Base-by-base conservation (phyloP, 345 rosid genomes). In the Tarenaya hassleriana region DNA sequence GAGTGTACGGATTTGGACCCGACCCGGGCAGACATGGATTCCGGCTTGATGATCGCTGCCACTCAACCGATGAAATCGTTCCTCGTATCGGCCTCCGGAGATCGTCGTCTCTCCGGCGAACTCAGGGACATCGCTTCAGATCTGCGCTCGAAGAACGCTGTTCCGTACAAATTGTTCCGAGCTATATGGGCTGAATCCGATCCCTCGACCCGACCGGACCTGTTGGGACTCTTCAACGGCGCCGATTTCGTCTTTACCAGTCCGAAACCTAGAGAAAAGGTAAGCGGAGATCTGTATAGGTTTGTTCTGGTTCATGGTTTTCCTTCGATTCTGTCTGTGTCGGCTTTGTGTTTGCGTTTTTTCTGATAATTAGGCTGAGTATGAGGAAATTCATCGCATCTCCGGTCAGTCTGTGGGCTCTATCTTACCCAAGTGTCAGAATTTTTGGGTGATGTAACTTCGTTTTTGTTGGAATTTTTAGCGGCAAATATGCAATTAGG, bases 221-320 rank as follows among this genome's bases (percentile, higher is more conserved):
- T 84, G 59, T 47, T 47, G 46, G 47, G 37, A 32, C 71, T 91
- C 31, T 76, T 82, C 70, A 70, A 77, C 7, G 81, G 82, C 24
- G 68, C 91, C 10, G 56, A 52, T 34, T 80, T 84, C 66, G 55
- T 87, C 53, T 75, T 91, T 58, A 39, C 56, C 47, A 71, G 87
- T 56, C 89, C 96, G 27, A 80, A 71, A 52, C 96, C 89, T 0
- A 70, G 98, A 58, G 85, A 75, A 62, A 91, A 86, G 92, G 98
- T 86, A 44, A 40, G 7, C 15, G 7, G 32, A 46, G 4, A 32
- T 7, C 34, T 21, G 24, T 40, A 40, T 34, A 37, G 5, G 29
- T 2, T 24, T 24, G 29, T 24, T 24, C 2, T 24, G 29, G 29
- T 24, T 10, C n/a, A 0, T 1, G 40, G 13, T 19, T 24, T 4